Conservation (phyloP, 2,329 filamentous ascomycete genomes). For the Calonectria hawksworthii region DNA sequence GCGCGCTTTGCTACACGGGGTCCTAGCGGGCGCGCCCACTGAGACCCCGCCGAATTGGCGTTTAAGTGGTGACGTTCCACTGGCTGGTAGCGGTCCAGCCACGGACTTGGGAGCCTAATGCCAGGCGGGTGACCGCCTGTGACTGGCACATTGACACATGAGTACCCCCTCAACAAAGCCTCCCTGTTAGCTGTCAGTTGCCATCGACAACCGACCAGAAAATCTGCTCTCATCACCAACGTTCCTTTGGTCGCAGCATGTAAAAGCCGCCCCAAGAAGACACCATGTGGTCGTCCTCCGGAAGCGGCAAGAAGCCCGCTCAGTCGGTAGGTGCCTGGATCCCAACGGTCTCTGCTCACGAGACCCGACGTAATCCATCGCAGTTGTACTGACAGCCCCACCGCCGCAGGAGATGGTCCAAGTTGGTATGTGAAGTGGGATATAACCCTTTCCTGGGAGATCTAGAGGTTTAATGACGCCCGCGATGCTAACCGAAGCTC, state of each 20-base stretch:
- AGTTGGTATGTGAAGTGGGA: constrained; percentile 79
- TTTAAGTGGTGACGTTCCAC: constrained; percentile 21
- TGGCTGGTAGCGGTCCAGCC: constrained; percentile 1
- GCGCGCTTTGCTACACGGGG: constrained; percentile 3
- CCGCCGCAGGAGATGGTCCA: constrained; percentile 95
- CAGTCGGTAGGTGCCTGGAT: constrained; percentile 72
- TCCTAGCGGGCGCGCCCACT: constrained; percentile 13
- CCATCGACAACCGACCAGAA: constrained; percentile 23
- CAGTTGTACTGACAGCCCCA: constrained; percentile 53
- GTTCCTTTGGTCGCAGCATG: constrained; percentile 24
- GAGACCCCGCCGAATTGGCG: constrained; percentile 19
- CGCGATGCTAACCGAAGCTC: constrained; percentile 45
- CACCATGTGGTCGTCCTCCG: constrained; percentile 75
- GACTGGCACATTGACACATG: constrained; percentile 22
- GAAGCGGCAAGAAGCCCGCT: constrained; percentile 77
- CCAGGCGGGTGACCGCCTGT: neutral
- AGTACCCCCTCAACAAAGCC: constrained; percentile 22
- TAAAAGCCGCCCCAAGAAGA: constrained; percentile 46
- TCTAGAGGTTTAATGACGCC: constrained; percentile 25
- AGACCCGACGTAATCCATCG: constrained; percentile 43
- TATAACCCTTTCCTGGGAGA: constrained; percentile 11
- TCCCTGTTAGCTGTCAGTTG: constrained; percentile 13
- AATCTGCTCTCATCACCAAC: constrained; percentile 24
- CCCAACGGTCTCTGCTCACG: constrained; percentile 35
- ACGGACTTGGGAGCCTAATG: neutral